A percentile compares a stretch with the other conserved stretches of the same genome.
Conservation (phyloP, 2,329 filamentous ascomycete genomes). For the Juglanconis oblonga region DNA sequence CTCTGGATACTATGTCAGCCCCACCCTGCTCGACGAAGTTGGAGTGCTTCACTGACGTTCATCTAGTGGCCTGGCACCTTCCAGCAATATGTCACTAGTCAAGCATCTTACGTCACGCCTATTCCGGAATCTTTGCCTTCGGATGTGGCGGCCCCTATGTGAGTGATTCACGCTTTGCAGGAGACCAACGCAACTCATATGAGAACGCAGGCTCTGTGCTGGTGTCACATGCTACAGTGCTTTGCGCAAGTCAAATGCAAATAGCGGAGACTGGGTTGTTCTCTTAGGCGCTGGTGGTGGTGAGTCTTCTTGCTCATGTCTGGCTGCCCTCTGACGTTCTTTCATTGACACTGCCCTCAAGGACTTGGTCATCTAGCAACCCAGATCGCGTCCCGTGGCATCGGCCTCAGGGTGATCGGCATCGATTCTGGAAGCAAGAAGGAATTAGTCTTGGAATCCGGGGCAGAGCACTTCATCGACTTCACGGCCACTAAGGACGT, state of each 20-base stretch:
- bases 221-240: slow-evolving; percentile 67
- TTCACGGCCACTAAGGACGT: slow-evolving; percentile 40
- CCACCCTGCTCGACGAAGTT: no score
- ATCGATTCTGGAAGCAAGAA: slow-evolving; percentile 19
- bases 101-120: slow-evolving; percentile 66
- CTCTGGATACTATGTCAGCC: slow-evolving; percentile 55
- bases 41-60: neutral
- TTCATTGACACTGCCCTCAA: slow-evolving; percentile 26
- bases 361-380: slow-evolving; percentile 14
- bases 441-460: slow-evolving; percentile 39
- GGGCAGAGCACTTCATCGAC: slow-evolving; percentile 65
- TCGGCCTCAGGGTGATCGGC: slow-evolving; percentile 17
- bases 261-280: slow-evolving; percentile 58
- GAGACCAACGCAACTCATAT: neutral
- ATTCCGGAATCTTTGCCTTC: slow-evolving; percentile 61
- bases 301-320: no score
- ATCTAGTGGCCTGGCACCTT: slow-evolving; percentile 63
- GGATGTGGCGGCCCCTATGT: slow-evolving; percentile 62
- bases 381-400: slow-evolving; percentile 15
- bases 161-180: neutral
- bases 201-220: slow-evolving; percentile 8
- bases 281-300: slow-evolving; percentile 61
- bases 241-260: slow-evolving; percentile 57
- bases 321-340: slow-evolving; percentile 45
- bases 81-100: slow-evolving; percentile 64